phyloP scores from a whole-genome alignment of 305 asterid genomes.

The Fraxinus platypoda region DNA sequence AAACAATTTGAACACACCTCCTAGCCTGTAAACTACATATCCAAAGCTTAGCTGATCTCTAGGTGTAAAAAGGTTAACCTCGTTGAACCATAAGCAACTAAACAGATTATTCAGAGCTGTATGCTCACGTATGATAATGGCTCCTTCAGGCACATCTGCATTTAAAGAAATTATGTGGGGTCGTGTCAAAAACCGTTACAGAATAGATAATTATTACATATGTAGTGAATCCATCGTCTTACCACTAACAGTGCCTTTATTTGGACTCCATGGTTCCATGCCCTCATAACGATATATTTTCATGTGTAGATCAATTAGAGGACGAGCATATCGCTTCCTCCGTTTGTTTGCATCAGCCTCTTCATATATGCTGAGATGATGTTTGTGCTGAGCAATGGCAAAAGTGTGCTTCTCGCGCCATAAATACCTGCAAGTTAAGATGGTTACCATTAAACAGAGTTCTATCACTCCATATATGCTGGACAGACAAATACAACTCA shows the following conservation, averaged over 20 bases:
- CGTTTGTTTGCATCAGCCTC: constrained; percentile 95
- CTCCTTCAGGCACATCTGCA: constrained; percentile 99
- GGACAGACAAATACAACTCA: neutral
- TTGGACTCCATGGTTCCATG: constrained; percentile 78
- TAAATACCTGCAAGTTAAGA: constrained; percentile 56
- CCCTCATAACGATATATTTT: constrained; percentile 83
- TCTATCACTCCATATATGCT: neutral
- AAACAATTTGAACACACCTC: constrained; percentile 52
- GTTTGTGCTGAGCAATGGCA: constrained; percentile 97
- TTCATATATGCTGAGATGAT: constrained; percentile 73
- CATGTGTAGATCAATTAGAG: constrained; percentile 85
- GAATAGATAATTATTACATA: neutral
- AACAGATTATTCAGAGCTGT: constrained; percentile 74
- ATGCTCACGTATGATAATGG: constrained; percentile 86
- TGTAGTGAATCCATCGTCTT: constrained; percentile 16
- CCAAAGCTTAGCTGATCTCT: constrained; percentile 98
- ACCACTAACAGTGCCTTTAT: constrained; percentile 67
- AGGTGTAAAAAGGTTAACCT: constrained; percentile 90
- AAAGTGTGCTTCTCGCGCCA: constrained; percentile 93
- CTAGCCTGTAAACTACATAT: constrained; percentile 76
- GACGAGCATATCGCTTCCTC: constrained; percentile 96
- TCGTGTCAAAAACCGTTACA: neutral
- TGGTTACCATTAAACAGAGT: constrained; percentile 10
- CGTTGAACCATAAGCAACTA: constrained; percentile 98
- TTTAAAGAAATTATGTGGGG: neutral